Evolutionary conservation across 1,139 yeast genomes (phyloP).

Genomic region (Scheffersomyces cryptocercus): DNA sequence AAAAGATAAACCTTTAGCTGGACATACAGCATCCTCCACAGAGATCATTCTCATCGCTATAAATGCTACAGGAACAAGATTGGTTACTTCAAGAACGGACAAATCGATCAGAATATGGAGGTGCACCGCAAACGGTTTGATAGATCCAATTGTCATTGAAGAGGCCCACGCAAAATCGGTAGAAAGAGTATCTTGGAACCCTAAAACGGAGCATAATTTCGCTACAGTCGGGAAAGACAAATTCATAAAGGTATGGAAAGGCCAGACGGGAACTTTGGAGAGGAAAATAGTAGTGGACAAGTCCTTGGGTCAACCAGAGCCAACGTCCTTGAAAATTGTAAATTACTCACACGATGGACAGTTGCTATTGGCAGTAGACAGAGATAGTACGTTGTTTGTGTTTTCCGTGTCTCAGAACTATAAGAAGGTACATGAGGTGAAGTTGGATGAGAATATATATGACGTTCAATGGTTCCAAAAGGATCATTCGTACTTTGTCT

Average conservation of each 20-base stretch:
- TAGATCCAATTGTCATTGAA: constrained; percentile 40
- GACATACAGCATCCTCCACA: constrained; percentile 22
- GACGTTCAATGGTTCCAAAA: constrained; percentile 32
- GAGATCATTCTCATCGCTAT: constrained; percentile 35
- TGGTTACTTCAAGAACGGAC: constrained; percentile 51
- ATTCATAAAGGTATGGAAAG: constrained; percentile 60
- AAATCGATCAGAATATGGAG: constrained; percentile 47
- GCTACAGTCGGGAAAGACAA: constrained; percentile 62
- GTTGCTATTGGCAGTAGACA: constrained; percentile 50
- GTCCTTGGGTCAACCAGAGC: constrained; percentile 9
- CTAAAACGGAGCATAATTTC: constrained; percentile 49
- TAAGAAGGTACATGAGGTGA: constrained; percentile 23
- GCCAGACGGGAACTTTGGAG: constrained; percentile 36
- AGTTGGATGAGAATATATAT: constrained; percentile 30
- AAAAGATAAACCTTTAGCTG: constrained; percentile 30
- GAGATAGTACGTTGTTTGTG: constrained; percentile 31
- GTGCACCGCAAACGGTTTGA: constrained; percentile 25
- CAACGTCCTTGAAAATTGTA: constrained; percentile 29
- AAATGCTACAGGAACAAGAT: constrained; percentile 43
- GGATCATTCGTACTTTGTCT: constrained; percentile 28
- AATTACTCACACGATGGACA: constrained; percentile 57
- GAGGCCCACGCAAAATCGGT: constrained; percentile 50
- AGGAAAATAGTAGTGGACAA: constrained; percentile 31
- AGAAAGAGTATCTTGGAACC: constrained; percentile 61
- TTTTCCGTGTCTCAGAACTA: constrained; percentile 28